phyloP scores from a whole-genome alignment of 179 eudicot species.

The Spinacia oleracea region DNA sequence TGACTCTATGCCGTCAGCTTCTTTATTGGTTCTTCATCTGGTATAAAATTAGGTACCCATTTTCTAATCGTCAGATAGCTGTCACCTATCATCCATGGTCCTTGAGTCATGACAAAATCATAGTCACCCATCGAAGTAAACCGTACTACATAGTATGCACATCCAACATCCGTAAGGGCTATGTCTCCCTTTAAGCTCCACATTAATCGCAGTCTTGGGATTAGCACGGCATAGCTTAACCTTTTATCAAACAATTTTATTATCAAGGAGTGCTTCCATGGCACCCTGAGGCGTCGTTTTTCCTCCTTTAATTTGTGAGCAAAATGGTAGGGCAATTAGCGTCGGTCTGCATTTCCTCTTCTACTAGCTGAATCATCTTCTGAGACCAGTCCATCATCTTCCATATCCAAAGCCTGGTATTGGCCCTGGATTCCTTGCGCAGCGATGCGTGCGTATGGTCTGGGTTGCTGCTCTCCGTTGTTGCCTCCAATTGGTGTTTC shows the following conservation, averaged over 20 bases:
- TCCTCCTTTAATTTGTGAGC: background rate
- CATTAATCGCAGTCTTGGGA: background rate
- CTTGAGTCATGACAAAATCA: too few species aligned
- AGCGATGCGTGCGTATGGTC: too few species aligned
- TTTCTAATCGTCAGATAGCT: background rate
- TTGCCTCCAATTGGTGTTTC: too few species aligned
- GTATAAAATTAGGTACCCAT: background rate
- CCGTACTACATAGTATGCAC: background rate
- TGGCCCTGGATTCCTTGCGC: too few species aligned
- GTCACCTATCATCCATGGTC: background rate
- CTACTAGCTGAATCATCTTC: too few species aligned
- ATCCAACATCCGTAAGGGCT: background rate
- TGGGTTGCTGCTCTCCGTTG: too few species aligned
- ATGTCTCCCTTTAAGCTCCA: background rate
- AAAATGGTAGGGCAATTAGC: background rate
- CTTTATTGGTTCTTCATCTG: background rate
- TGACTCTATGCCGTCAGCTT: background rate
- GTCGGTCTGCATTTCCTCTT: too few species aligned
- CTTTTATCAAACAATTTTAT: background rate
- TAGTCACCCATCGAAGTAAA: background rate
- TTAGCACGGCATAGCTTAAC: background rate
- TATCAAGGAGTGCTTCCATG: background rate
- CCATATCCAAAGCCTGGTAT: too few species aligned
- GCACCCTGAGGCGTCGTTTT: background rate
- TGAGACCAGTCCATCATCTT: too few species aligned